Evolutionary conservation across 176 grass and related monocot genomes (phyloP).

Genomic region (Oryza coarctata): DNA sequence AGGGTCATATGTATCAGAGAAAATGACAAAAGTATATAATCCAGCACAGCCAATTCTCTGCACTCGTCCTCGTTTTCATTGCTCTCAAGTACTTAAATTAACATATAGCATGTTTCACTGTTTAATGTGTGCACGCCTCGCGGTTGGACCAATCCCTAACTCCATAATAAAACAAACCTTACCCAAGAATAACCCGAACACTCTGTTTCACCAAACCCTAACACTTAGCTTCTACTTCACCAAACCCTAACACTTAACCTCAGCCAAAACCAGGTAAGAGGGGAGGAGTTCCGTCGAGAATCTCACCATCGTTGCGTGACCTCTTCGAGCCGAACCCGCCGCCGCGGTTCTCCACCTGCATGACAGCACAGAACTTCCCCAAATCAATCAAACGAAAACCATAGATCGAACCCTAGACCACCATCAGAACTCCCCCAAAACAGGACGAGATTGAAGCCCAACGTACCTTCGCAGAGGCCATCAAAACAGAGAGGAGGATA

Average conservation of each 20-base stretch:
- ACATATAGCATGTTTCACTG: no score
- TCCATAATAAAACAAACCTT: neutral
- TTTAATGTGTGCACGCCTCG: neutral
- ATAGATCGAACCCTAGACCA: neutral
- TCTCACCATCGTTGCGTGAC: conserved; percentile 81
- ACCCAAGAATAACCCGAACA: neutral
- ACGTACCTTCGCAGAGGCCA: conserved; percentile 67
- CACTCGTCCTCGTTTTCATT: no score
- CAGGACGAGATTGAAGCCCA: neutral
- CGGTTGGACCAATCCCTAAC: neutral
- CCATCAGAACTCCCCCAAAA: neutral
- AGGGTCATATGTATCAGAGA: neutral
- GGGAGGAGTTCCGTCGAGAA: neutral
- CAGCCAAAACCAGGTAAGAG: no score
- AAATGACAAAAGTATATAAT: neutral
- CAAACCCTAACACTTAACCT: conserved; percentile 10
- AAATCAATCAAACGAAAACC: conserved; percentile 22
- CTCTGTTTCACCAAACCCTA: neutral
- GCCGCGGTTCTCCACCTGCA: conserved; percentile 73
- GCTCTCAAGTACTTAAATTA: no score
- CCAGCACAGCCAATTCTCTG: no score
- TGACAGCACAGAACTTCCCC: conserved; percentile 23
- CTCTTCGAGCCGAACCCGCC: conserved; percentile 79
- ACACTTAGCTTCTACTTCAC: neutral
- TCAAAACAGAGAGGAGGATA: neutral